These are phyloP conservation scores for Didymella glomerata DNA, from an alignment of 2,329 filamentous ascomycete species.

Conservation along the genomic window DNA sequence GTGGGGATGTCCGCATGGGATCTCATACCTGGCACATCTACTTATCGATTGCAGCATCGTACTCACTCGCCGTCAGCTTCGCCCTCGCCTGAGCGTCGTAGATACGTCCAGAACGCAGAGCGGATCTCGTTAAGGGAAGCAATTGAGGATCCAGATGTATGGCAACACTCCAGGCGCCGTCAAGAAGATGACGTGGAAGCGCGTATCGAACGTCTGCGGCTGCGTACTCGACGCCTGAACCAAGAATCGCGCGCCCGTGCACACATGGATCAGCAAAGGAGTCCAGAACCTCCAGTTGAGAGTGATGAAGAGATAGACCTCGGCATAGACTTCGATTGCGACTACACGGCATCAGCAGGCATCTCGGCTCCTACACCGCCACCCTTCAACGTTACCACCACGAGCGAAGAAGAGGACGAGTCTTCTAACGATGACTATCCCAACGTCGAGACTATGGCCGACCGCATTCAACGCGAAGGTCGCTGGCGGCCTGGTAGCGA, in stretches of 20 bases:
- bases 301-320: conserved; percentile 34
- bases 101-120: conserved; percentile 35
- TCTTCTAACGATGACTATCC: conserved; percentile 50
- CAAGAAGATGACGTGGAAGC: conserved; percentile 40
- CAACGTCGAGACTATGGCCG: conserved; percentile 51
- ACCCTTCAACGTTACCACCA: conserved; percentile 53
- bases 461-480: conserved; percentile 51
- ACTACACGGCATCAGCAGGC: conserved; percentile 39
- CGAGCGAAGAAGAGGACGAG: conserved; percentile 46
- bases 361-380: conserved; percentile 50
- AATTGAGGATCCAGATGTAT: conserved; percentile 46
- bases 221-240: conserved; percentile 28
- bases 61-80: conserved; percentile 37
- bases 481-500: conserved; percentile 50
- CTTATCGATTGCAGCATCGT: conserved; percentile 74
- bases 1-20: conserved; percentile 86
- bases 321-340: conserved; percentile 42
- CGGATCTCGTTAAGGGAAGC: conserved; percentile 47
- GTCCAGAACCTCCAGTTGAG: conserved; percentile 10
- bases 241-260: conserved; percentile 14
- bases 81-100: conserved; percentile 37
- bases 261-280: conserved; percentile 11
- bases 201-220: conserved; percentile 37
- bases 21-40: conserved; percentile 73
- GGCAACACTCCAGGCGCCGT: conserved; percentile 40